Evolutionary conservation across 2,329 filamentous ascomycete genomes (phyloP), one percentile per base, ranked within the genome.

Genomic region (Zarea fungicola): DNA sequence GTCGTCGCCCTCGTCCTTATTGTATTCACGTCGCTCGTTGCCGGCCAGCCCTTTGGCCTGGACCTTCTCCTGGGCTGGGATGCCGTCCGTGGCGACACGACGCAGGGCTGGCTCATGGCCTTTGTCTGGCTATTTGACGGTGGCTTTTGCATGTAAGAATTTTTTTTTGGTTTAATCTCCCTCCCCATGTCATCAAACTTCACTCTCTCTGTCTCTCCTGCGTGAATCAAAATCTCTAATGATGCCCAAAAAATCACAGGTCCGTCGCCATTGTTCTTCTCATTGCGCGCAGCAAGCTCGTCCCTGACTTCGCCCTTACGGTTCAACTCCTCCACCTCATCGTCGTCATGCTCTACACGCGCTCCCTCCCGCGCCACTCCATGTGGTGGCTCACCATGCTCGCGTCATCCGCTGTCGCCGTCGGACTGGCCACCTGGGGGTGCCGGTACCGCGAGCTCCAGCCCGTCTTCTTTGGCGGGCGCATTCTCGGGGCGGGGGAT

Each of bases 251-350:
- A 11, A 34, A 34, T 22, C 22, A 26, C 34, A 97, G 92, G 63
- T 82, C 89, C 35, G 81, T 95, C 51, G 87, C 89, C 35, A 85
- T 96, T 50, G 81, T 96, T 43, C 70, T 92, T 47, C 74, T 97
- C 50, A 82, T 99, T 57, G 84, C 85, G 18, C 89, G 93, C 54
- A 93, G 87, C 41, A 97, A 97, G 67, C 85, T 97, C 52, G 87
- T 97, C 43, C 89, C 89, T 57, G 93, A 99, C 69, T 99, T 97
- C 65, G 88, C 89, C 26, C 73, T 96, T 21, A 96, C 92, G 3
- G 79, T 96, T 16, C 89, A 95, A 70, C 79, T 87, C 64, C 73
- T 96, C 35, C 88, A 96, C 65, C 78, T 96, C 46, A 55, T 93
- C 59, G 67, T 89, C 59, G 87, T 88, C 23, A 84, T 83, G 18